Evolutionary conservation across 1,284 basidiomycete species (phyloP), one percentile per base, ranked within the genome.

Genomic region (Naganishia sp.): DNA sequence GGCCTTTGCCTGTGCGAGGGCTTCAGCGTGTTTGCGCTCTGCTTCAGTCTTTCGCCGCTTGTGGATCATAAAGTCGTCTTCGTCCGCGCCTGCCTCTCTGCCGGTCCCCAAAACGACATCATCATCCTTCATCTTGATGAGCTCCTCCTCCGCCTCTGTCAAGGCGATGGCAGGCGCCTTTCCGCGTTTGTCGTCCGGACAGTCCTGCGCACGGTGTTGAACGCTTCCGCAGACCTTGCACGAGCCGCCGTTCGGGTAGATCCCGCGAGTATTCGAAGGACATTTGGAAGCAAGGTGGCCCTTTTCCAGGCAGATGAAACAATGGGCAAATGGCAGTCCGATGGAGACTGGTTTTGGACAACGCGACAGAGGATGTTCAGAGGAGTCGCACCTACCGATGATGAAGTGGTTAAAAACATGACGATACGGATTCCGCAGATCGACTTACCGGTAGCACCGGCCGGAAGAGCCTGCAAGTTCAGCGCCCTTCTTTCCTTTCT

Each of bases 211-310:
- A 11, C 95, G 83, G 80, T 96, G 94, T 1, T 87, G 85, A 3
- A 88, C 93, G 59, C 89, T 86, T 3, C 87, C 86, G 75, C 94
- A 97, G 11, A 96, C 82, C 75, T 93, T 95, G 75, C 94, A 97
- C 66, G 83, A 85, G 2, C 94, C 94, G 25, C 94, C 94, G 70
- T 94, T 90, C 0, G 92, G 91, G 74, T 96, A 97, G 33, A 96
- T 84, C 1, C 94, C 93, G 68, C 86, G 88, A 1, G 84, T 84
- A 74, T 96, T 96, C 73, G 89, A 80, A 0, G 90, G 89, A 78
- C 94, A 97, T 21, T 85, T 81, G 0, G 88, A 87, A 0, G 90
- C 89, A 1, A 95, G 83, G 74, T 95, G 92, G 0, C 92, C 92
- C 71, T 85, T 86, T 5, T 83, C 83, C 2, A 86, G 86, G 75